Conservation (phyloP, 2,329 filamentous ascomycete genomes). For the Lachnellula suecica region DNA sequence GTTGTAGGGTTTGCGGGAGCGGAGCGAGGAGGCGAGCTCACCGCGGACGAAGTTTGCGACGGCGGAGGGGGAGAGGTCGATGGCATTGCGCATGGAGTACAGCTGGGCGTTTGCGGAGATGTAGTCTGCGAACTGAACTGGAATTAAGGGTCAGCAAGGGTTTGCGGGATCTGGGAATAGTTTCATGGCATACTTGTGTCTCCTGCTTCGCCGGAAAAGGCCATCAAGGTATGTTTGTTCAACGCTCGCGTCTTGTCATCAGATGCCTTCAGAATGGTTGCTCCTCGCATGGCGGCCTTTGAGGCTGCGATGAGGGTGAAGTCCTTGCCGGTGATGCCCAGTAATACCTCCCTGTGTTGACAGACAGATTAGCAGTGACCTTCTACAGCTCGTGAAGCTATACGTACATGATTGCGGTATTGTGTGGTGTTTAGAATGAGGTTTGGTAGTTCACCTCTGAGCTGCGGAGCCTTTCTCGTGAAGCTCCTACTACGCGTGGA, state of each 20-base stretch:
- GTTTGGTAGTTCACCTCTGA: constrained; percentile 21
- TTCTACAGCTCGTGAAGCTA: background rate
- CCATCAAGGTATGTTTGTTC: constrained; percentile 93
- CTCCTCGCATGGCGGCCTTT: constrained; percentile 97
- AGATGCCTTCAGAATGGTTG: constrained; percentile 88
- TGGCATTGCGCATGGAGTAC: constrained; percentile 97
- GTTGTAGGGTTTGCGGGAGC: constrained; percentile 91
- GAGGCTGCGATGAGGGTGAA: constrained; percentile 97
- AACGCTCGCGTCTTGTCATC: constrained; percentile 95
- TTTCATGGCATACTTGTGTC: constrained; percentile 82
- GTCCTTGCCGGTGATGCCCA: constrained; percentile 98
- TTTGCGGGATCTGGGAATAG: too few species aligned
- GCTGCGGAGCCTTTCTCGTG: constrained; percentile 24
- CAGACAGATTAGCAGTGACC: constrained; percentile 13
- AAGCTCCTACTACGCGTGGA: constrained; percentile 28
- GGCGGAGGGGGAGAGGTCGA: constrained; percentile 84
- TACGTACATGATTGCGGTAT: constrained; percentile 28
- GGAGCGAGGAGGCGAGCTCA: constrained; percentile 86
- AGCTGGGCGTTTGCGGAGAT: constrained; percentile 98
- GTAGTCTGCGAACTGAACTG: constrained; percentile 99
- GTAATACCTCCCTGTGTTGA: constrained; percentile 81
- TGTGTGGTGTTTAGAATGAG: constrained; percentile 17
- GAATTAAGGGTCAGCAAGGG: too few species aligned
- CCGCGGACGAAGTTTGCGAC: constrained; percentile 91
- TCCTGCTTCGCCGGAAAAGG: constrained; percentile 92